Conservation (phyloP, 2,329 filamentous ascomycete genomes). For the Fusarium sp. region DNA sequence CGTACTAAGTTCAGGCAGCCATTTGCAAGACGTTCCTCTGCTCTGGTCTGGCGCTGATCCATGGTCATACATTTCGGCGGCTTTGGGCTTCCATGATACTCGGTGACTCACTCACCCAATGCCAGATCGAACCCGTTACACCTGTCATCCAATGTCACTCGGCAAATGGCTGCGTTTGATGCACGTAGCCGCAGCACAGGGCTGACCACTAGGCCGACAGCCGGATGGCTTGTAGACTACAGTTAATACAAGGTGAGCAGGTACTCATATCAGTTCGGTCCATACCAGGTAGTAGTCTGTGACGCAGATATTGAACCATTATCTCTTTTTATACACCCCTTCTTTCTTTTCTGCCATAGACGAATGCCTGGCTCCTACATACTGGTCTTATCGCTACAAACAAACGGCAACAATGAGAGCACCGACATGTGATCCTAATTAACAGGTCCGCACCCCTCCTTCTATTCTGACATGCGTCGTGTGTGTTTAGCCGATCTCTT, state of each 20-base stretch:
- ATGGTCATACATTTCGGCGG: conserved; percentile 6
- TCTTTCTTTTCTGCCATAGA: conserved; percentile 12
- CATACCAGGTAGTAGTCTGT: neutral
- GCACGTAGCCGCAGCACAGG: conserved; percentile 30
- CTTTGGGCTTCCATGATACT: conserved; percentile 13
- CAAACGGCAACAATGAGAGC: conserved; percentile 15
- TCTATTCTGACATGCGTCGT: conserved; percentile 32
- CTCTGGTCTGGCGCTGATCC: conserved; percentile 4
- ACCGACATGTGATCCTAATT: conserved; percentile 37
- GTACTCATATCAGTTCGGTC: too few species aligned
- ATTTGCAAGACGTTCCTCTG: conserved; percentile 1
- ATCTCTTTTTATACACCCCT: conserved; percentile 36
- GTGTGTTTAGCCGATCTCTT: conserved; percentile 40
- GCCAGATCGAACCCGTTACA: conserved; percentile 14
- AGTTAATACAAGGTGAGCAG: conserved; percentile 12
- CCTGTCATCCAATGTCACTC: neutral
- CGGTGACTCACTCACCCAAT: conserved; percentile 27
- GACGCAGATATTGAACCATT: conserved; percentile 20
- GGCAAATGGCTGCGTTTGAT: conserved; percentile 2
- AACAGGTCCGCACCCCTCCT: conserved; percentile 24
- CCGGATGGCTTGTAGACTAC: neutral
- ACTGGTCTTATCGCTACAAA: conserved; percentile 25
- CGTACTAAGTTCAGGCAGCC: conserved; percentile 14
- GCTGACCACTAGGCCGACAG: conserved; percentile 21
- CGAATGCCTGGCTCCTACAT: conserved; percentile 13